Base-by-base conservation (phyloP, 768 basidiomycete species). In the Piloderma croceum region DNA sequence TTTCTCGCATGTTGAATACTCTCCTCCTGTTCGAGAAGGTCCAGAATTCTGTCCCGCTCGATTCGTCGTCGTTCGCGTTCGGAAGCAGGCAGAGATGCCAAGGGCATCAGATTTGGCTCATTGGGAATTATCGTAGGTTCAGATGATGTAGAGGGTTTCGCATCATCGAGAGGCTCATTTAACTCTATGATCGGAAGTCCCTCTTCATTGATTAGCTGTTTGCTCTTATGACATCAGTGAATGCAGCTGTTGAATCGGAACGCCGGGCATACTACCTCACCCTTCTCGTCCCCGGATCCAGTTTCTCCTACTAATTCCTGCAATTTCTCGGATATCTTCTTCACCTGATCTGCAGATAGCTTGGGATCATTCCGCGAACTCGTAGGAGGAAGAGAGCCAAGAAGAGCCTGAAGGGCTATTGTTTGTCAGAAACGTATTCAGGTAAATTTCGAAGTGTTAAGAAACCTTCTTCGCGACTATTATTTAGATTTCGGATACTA, bases 111-210 rank as follows among this genome's bases (percentile, higher is more conserved):
- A 29, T 70, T 65, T 19, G 69, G 59, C 20, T 78, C 74, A 18
- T 69, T 64, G 25, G 55, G 39, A 15, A 58, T 38, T n/a, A 50
- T 33, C 20, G 37, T 24, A 3, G 43, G 31, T 15, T 33, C 32
- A 6, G 53, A 38, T 22, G 52, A 32, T 7, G 49, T 39, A 1
- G 49, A 37, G 17, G 39, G 39, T n/a, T 49, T 47, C 20, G 43
- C 38, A 21, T 53, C 61, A 17, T 60, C 36, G 4, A 71, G 51
- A 31, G 77, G 77, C 52, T 90, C 87, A 22, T 71, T 73, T 42
- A 90, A 81, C 25, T 90, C 87, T 44, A 88, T 68, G 46, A 90
- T 81, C 9, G 86, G 86, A 27, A 85, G 72, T 3, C 84, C 85
- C 35, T 90, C 85, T 51, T 87, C 83, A 51, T 83, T 84, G 29